Conservation (phyloP, 2,329 filamentous ascomycete genomes). For the Nectriaceae sp. region DNA sequence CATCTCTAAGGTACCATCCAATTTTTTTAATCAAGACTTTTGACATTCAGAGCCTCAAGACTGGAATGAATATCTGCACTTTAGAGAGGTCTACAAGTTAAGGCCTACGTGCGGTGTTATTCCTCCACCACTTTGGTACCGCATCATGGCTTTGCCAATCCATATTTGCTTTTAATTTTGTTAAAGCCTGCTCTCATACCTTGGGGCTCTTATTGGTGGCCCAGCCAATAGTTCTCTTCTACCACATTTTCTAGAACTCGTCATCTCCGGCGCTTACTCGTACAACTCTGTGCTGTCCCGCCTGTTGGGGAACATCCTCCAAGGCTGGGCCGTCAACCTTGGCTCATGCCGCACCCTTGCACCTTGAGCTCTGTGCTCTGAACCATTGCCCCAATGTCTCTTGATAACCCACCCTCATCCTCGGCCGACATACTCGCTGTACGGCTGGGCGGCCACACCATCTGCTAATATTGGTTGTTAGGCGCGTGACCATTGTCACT, state of each 20-base stretch:
- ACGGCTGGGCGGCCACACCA: neutral
- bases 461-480: neutral
- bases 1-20: too few species aligned
- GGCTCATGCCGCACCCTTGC: neutral
- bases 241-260: conserved; percentile 1
- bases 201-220: neutral
- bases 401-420: neutral
- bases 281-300: neutral
- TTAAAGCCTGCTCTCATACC: neutral
- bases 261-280: neutral
- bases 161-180: neutral
- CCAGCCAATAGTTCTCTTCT: neutral
- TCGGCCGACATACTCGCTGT: neutral
- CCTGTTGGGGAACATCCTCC: too few species aligned
- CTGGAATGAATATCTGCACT: too few species aligned
- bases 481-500: conserved; percentile 1
- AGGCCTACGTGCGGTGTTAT: too few species aligned
- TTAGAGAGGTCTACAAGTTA: neutral
- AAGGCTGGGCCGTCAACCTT: too few species aligned
- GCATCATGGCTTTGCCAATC: neutral
- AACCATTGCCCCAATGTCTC: neutral
- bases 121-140: too few species aligned
- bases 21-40: too few species aligned
- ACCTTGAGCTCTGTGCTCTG: neutral
- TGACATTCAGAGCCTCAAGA: too few species aligned